Percentiles rank a stretch among this genome's conserved stretches.
Evolutionary conservation across 225 moss, liverwort and hornwort species (phyloP).

Genomic region (Physcomitrium patens): DNA sequence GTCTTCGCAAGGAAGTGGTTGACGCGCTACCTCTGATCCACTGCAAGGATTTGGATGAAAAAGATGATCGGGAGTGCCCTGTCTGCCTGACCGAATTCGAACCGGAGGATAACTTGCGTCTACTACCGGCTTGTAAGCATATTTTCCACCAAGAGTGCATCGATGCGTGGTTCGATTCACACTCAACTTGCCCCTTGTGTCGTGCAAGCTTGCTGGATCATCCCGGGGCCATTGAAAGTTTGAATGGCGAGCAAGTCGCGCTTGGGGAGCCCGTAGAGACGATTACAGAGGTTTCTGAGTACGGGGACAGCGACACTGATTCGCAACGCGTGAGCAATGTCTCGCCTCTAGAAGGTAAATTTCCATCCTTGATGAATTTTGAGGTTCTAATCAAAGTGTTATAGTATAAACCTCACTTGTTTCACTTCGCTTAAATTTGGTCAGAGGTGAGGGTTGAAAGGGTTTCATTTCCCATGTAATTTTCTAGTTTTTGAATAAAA

Average conservation of each 20-base stretch:
- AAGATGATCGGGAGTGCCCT: conserved; percentile 68
- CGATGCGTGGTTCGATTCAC: conserved; percentile 83
- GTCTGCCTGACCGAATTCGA: conserved; percentile 85
- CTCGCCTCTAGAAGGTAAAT: conserved; percentile 22
- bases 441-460: neutral
- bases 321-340: conserved; percentile 4
- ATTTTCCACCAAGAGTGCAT: conserved; percentile 90
- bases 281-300: conserved; percentile 25
- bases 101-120: conserved; percentile 61
- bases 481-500: no score
- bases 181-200: conserved; percentile 90
- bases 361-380: neutral
- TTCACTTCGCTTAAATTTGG: neutral
- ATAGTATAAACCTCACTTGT: neutral
- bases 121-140: conserved; percentile 84
- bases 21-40: conserved; percentile 74
- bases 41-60: conserved; percentile 51
- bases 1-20: conserved; percentile 58
- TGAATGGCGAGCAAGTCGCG: neutral
- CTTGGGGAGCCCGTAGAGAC: neutral
- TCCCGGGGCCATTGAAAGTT: neutral
- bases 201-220: conserved; percentile 58
- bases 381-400: neutral
- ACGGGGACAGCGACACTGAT: conserved; percentile 18
- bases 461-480: neutral